Conservation (phyloP, 495 filamentous ascomycete species). For the Tuber indicum region DNA sequence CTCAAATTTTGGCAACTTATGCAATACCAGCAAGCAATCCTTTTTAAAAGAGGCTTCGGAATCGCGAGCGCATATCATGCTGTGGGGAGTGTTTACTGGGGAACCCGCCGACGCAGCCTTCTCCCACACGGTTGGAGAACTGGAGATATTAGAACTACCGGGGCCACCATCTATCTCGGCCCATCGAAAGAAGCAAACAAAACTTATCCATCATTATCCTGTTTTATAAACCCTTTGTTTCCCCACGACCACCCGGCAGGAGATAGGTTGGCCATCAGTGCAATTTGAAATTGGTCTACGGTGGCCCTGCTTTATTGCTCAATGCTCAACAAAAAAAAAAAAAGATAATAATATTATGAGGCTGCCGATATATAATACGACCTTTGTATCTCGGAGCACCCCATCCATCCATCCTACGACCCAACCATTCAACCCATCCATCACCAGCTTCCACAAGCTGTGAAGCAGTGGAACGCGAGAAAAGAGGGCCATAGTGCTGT, state of each 20-base stretch:
- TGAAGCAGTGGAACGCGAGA: not conserved
- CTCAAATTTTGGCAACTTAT: not conserved
- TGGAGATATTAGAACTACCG: not conserved
- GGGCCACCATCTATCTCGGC: too few relatives aligned
- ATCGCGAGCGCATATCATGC: not conserved
- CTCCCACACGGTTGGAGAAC: not conserved
- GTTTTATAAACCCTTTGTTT: not conserved
- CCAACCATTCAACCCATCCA: not conserved
- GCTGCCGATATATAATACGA: not conserved
- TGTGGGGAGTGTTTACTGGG: not conserved
- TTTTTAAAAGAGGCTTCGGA: not conserved
- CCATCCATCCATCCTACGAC: not conserved
- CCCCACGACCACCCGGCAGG: not conserved
- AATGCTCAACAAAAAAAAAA: not conserved
- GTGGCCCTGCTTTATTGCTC: too few relatives aligned
- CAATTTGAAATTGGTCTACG: not conserved
- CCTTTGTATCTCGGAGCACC: not conserved
- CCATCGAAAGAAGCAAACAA: not conserved
- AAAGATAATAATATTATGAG: not conserved
- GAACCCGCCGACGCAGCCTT: not conserved
- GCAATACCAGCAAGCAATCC: not conserved
- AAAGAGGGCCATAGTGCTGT: not conserved
- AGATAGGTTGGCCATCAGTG: not conserved
- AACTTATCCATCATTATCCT: not conserved
- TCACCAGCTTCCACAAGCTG: too few relatives aligned